Evolutionary conservation across 805 yeast species (phyloP).

Genomic region (Yamadazyma endophytica): DNA sequence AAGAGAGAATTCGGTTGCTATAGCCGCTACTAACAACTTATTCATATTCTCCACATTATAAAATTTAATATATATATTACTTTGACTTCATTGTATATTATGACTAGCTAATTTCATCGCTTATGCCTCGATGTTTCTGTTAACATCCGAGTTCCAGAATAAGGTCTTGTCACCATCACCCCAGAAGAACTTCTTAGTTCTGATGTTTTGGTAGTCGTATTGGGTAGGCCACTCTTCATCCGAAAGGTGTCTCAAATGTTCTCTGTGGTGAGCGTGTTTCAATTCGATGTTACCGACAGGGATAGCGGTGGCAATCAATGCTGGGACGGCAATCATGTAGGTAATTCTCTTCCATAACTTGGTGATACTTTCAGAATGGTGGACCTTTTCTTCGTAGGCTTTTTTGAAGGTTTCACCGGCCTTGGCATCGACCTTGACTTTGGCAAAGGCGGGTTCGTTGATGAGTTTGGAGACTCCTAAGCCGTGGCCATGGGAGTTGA

Average conservation of each 20-base stretch:
- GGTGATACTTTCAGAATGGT: conserved; percentile 78
- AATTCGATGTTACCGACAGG: conserved; percentile 79
- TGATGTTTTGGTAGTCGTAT: conserved; percentile 87
- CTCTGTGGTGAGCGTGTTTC: conserved; percentile 89
- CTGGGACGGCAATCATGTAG: conserved; percentile 76
- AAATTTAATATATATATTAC: conserved; percentile 7
- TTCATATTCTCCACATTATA: conserved; percentile 76
- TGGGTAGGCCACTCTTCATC: conserved; percentile 93
- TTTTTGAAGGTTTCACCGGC: conserved; percentile 71
- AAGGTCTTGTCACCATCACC: conserved; percentile 97
- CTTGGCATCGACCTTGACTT: conserved; percentile 42
- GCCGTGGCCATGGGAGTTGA: conserved; percentile 35
- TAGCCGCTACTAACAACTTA: conserved; percentile 95
- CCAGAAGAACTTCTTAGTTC: conserved; percentile 91
- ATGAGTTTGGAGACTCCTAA: conserved; percentile 37
- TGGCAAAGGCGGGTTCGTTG: conserved; percentile 36
- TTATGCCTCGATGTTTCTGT: conserved; percentile 67
- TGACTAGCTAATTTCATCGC: conserved; percentile 1
- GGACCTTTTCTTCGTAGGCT: conserved; percentile 57
- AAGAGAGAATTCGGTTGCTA: conserved; percentile 90
- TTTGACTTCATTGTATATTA: background rate
- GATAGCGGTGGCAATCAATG: conserved; percentile 67
- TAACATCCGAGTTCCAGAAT: conserved; percentile 92
- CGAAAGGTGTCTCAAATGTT: conserved; percentile 63
- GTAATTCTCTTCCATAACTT: conserved; percentile 84